Evolutionary conservation across 352 stramenopile species (phyloP), one percentile per base, ranked within the genome.

Genomic region (Globisporangium polare): DNA sequence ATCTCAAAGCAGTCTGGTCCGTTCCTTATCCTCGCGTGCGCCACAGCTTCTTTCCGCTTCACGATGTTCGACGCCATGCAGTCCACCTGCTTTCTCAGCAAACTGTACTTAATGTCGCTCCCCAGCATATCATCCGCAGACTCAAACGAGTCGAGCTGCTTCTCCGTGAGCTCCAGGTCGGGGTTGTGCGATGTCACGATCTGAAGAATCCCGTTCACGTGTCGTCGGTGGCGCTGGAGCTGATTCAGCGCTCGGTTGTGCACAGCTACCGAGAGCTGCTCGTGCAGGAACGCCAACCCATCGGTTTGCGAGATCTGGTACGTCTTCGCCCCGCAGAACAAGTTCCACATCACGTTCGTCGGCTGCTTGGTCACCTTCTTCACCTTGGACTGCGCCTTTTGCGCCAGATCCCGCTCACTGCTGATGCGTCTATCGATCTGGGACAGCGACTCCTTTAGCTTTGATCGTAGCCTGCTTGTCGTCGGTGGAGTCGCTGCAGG

Each of bases 61-160:
- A 53, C 66, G 3, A 67, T 65, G 9, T 66, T 83, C n/a, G 72
- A 64, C 18, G 67, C 64, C 0, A 95, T 66, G 45, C 75, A 58
- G 10, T 83, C 73, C 15, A 89, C 68, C 46, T 95, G 86, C 22
- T 82, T 72, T 4, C 66, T 42, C n/a, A 95, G 60, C 43, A 88
- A 67, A 20, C 66, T 77, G 62, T 89, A 88, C 73, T 90, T 92
- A 41, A 93, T 75, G 49, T 95, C 83, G 61, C 88, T 83, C 0
- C 66, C 74, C 35, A 95, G 67, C 80, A 92, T 90, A 1, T 73
- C 73, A 37, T 86, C 71, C 4, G 79, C 77, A 13, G 66, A 74
- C 56, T 92, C 82, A 33, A 95, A 91, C 57, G 86, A 90, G 60
- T 92, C 83, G 5, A 95, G 73, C 55, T 95, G 83, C 51, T 86